phyloP scores from a whole-genome alignment of 345 rosid genomes.

The Eucalyptus urophylla region DNA sequence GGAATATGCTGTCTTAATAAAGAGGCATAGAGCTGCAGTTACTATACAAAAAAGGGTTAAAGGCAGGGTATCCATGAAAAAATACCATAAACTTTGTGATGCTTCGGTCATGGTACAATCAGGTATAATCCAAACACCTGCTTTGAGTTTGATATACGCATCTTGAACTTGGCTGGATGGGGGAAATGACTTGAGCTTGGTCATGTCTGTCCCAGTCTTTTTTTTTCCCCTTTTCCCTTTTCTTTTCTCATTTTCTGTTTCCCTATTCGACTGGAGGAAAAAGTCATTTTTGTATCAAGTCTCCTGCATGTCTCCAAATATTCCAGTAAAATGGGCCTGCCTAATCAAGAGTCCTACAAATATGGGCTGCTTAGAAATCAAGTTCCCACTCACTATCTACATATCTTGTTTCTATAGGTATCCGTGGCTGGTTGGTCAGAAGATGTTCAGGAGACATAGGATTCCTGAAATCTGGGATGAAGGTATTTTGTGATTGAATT shows the following conservation, averaged over 20 bases:
- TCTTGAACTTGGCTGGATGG: background rate
- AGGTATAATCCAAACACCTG: slow-evolving; percentile 23
- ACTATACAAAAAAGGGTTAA: slow-evolving; percentile 59
- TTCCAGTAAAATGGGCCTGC: background rate
- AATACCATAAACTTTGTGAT: slow-evolving; percentile 24
- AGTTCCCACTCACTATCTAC: background rate
- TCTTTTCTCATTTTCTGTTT: background rate
- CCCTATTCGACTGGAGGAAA: background rate
- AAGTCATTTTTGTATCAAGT: background rate
- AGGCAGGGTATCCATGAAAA: slow-evolving; percentile 30
- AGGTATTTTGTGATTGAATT: slow-evolving; percentile 25
- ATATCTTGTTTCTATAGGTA: slow-evolving; percentile 24
- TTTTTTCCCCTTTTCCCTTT: background rate
- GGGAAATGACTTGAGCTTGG: background rate
- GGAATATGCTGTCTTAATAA: slow-evolving; percentile 47
- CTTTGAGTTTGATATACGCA: background rate
- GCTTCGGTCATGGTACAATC: slow-evolving; percentile 69
- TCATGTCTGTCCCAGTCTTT: background rate
- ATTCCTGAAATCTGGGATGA: slow-evolving; percentile 36
- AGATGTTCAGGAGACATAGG: slow-evolving; percentile 78
- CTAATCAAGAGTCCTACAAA: background rate
- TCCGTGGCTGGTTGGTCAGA: slow-evolving; percentile 97
- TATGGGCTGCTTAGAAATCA: background rate
- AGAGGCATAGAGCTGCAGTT: slow-evolving; percentile 80
- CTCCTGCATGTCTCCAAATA: background rate